Evolutionary conservation across 2,329 filamentous ascomycete species (phyloP), one percentile per base, ranked within the genome.

Genomic region (Sporothrix luriei): DNA sequence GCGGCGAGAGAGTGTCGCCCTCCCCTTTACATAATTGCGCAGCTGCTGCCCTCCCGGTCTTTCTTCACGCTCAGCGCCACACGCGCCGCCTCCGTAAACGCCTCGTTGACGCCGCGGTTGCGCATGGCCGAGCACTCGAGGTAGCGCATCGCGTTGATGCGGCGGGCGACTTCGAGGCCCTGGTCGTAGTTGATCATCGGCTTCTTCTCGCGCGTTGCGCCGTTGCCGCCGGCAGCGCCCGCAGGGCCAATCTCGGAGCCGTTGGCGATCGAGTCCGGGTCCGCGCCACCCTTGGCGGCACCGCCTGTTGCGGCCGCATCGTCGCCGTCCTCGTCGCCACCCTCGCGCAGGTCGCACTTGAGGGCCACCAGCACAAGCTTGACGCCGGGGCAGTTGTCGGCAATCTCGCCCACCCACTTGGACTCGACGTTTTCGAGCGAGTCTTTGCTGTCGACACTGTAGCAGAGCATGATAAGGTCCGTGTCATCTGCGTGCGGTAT

Each of bases 41-140:
- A 90, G 76, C 87, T 88, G 72, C 82, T 82, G 70, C 88, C 85
- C 72, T 89, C 87, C 75, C 87, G 85, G 71, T 87, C 87, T 75
- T 88, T 86, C 81, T 86, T 89, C 70, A 90, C 88, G 74, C 87
- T 88, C 69, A 99, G 84, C 16, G 95, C 95, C 48, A 99, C 95
- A 76, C 96, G 91, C 29, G 95, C 94, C 52, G 95, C 95, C 83
- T 99, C 95, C 52, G 95, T 98, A 77, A 99, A 99, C 55, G 95
- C 95, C 81, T 99, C 95, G 80, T 98, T 97, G 77, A 99, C 96
- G 72, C 95, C 95, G 66, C 95, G 88, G 81, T 99, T 99, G 82
- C 94, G 91, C 89, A 98, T 98, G 70, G 95, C 95, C 49, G 95
- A 98, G 84, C 95, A 99, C 84, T 99, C 95, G 69, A 99, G 87